phyloP scores from a whole-genome alignment of 139 green algal genomes.

The Coccomyxa sp. region DNA sequence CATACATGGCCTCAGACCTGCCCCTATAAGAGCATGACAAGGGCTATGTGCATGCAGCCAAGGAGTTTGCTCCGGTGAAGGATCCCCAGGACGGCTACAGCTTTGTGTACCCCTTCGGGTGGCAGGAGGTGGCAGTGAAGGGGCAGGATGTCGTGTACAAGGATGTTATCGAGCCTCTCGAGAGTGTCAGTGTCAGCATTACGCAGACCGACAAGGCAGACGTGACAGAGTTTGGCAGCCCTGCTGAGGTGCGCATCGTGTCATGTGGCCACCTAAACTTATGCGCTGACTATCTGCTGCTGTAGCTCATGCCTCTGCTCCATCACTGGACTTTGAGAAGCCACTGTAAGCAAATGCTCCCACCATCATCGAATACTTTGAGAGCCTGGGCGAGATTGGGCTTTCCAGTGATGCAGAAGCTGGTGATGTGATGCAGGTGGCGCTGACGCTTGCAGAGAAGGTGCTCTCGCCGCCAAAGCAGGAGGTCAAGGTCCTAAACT shows the following conservation, averaged over 20 bases:
- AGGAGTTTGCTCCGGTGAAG: constrained; percentile 65
- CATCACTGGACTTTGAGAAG: no score
- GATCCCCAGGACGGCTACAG: constrained; percentile 87
- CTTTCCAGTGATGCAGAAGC: not conserved
- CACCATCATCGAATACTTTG: not conserved
- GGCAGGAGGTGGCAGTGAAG: constrained; percentile 85
- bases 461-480: constrained; percentile 69
- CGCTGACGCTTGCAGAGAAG: constrained; percentile 31
- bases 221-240: constrained; percentile 81
- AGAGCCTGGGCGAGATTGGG: not conserved
- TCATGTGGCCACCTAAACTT: no score
- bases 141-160: constrained; percentile 94
- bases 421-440: constrained; percentile 28
- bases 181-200: constrained; percentile 85
- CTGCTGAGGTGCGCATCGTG: constrained; percentile 25
- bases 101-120: constrained; percentile 97
- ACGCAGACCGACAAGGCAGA: constrained; percentile 82
- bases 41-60: not conserved
- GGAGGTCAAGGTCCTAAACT: constrained; percentile 67
- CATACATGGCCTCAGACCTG: no score
- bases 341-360: no score
- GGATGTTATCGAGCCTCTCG: constrained; percentile 98
- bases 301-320: no score
- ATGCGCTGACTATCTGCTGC: no score
- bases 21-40: no score